Evolutionary conservation across 768 basidiomycete genomes (phyloP), one percentile per base, ranked within the genome.

Genomic region (Mycena rebaudengoi): DNA sequence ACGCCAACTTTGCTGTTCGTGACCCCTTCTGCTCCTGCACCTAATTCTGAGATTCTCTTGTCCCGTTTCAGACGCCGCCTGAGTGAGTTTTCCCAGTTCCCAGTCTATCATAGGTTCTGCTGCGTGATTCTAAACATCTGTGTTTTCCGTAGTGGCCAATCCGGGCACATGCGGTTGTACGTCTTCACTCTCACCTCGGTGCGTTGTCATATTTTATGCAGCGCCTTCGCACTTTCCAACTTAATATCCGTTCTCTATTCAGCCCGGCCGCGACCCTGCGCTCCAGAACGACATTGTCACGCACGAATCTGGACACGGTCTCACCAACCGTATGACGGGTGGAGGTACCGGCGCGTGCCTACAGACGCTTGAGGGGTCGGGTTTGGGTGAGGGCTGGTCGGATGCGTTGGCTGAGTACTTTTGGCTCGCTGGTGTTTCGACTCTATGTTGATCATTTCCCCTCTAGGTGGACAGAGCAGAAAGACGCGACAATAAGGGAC

Each of bases 241-340:
- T 12, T n/a, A n/a, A n/a, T n/a, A 16, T 60, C 57, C 56, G 67
- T 48, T 69, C 66, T 62, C n/a, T n/a, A n/a, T n/a, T 5, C 77
- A 84, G 72, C 86, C 87, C n/a, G 76, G 83, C 70, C 83, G 89
- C 43, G 89, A 91, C 51, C 89, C 88, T 32, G 83, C 88, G 18
- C 74, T 90, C 26, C 87, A 89, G 69, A 88, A 88, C 68, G 88
- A 89, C 69, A 86, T 83, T 57, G 73, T 83, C 20, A 73, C 76
- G 12, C 82, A 83, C 55, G 82, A 64, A 49, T 54, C 81, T 55
- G 83, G 82, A 18, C 86, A 84, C 68, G 84, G 84, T 7, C 74
- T 85, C 58, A 85, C 82, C 21, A 84, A 80, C 71, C 71, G 82
- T 26, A 76, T 88, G 78, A 85, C 85, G 25, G 86, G 86, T 35